phyloP scores from a whole-genome alignment of 768 basidiomycete genomes.

The Coprinopsis sp. region DNA sequence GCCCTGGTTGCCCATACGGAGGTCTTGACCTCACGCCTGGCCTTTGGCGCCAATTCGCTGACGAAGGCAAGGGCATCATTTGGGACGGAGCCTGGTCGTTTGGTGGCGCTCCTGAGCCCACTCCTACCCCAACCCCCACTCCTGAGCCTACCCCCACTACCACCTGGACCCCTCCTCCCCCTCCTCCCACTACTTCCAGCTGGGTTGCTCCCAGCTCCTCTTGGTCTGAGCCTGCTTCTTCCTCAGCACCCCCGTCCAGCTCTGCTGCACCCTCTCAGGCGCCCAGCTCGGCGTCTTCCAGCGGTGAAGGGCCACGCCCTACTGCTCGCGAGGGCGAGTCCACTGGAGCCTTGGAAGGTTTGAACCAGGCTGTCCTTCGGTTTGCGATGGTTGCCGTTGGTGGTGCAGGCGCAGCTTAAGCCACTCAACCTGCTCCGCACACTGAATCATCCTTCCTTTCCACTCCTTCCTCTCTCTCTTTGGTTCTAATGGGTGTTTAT shows the following conservation, averaged over 20 bases:
- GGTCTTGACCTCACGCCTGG: slow-evolving; percentile 29
- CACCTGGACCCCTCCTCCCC: slow-evolving; percentile 16
- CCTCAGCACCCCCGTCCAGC: slow-evolving; percentile 8
- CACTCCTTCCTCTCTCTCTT: too few species aligned
- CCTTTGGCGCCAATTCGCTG: slow-evolving; percentile 53
- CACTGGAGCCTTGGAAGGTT: background rate
- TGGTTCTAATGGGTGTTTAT: too few species aligned
- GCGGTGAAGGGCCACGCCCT: background rate
- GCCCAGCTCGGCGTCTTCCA: background rate
- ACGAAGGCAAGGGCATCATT: slow-evolving; percentile 38
- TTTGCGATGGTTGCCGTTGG: background rate
- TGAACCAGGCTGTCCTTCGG: background rate
- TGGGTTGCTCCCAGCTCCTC: slow-evolving; percentile 17
- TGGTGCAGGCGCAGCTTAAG: slow-evolving; percentile 1
- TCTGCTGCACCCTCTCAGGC: background rate
- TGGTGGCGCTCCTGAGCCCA: slow-evolving; percentile 10
- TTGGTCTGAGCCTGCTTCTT: slow-evolving; percentile 7
- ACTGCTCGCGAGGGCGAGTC: background rate
- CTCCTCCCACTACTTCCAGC: slow-evolving; percentile 14
- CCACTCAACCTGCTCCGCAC: background rate
- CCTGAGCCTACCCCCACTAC: slow-evolving; percentile 12
- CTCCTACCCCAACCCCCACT: background rate
- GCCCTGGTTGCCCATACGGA: slow-evolving; percentile 52
- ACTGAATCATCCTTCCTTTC: background rate
- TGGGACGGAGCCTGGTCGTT: slow-evolving; percentile 48